These are phyloP conservation scores for Geotrichum europaeum DNA, from an alignment of 1,139 yeast species.

Conservation along the genomic window DNA sequence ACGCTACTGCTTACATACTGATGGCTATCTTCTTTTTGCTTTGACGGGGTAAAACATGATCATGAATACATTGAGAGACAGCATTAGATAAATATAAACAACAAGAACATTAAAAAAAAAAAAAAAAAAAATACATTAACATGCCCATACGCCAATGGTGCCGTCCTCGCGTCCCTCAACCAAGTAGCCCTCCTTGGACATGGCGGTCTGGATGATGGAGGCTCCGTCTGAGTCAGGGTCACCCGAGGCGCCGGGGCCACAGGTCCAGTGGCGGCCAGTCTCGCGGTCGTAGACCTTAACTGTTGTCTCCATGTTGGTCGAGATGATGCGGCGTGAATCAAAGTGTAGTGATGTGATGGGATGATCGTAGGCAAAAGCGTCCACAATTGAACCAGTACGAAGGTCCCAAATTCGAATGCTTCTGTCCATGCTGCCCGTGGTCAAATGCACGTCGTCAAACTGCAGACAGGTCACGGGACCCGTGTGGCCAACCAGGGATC, in stretches of 20 bases:
- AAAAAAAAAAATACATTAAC: constrained; percentile 20
- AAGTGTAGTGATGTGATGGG: constrained; percentile 51
- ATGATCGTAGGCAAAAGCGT: constrained; percentile 52
- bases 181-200: constrained; percentile 55
- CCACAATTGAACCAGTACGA: constrained; percentile 56
- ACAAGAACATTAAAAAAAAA: background rate
- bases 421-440: constrained; percentile 61
- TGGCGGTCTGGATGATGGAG: constrained; percentile 38
- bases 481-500: constrained; percentile 63
- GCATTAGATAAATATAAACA: background rate
- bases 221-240: constrained; percentile 21
- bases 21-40: background rate
- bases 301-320: constrained; percentile 44
- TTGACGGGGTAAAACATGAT: background rate
- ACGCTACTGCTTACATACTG: background rate
- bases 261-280: constrained; percentile 46
- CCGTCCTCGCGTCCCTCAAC: constrained; percentile 60
- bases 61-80: background rate
- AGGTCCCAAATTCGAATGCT: constrained; percentile 68
- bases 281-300: constrained; percentile 54
- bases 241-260: constrained; percentile 40
- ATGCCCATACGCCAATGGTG: constrained; percentile 55
- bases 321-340: constrained; percentile 49
- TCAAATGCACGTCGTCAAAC: constrained; percentile 57
- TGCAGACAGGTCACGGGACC: constrained; percentile 64